phyloP scores from a whole-genome alignment of 1,284 basidiomycete genomes.

The Cutaneotrichosporon dermatis region DNA sequence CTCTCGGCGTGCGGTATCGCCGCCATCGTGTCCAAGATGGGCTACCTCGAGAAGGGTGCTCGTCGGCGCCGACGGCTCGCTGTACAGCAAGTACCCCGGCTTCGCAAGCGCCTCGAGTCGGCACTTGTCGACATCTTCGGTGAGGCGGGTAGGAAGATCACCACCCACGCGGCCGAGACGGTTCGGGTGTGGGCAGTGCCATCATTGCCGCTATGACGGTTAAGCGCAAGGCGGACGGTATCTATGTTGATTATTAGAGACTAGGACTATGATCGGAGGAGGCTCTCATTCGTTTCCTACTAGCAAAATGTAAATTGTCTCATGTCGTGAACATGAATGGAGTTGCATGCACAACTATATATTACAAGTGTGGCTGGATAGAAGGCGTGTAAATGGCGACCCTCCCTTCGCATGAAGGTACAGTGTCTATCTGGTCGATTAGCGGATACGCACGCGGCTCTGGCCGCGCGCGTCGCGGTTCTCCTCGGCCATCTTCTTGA shows the following conservation, averaged over 20 bases:
- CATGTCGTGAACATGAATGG: too few relatives aligned
- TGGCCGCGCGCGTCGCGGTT: constrained; percentile 20
- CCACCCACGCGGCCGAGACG: constrained; percentile 88
- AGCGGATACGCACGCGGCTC: constrained; percentile 18
- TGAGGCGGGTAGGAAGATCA: constrained; percentile 81
- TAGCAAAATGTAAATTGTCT: too few relatives aligned
- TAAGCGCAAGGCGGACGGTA: constrained; percentile 53
- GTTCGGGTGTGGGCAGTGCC: constrained; percentile 90
- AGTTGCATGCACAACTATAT: too few relatives aligned
- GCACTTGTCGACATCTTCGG: constrained; percentile 89
- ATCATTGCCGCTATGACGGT: constrained; percentile 84
- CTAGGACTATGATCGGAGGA: not conserved
- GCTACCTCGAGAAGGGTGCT: constrained; percentile 71
- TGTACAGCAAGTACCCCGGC: constrained; percentile 94
- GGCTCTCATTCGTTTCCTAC: too few relatives aligned
- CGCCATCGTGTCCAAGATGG: constrained; percentile 87
- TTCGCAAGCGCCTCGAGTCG: constrained; percentile 82
- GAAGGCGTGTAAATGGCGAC: too few relatives aligned
- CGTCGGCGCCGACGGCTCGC: constrained; percentile 84
- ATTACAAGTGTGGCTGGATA: too few relatives aligned
- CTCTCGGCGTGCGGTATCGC: constrained; percentile 90
- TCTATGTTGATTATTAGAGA: constrained; percentile 35
- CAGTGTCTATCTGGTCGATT: not conserved
- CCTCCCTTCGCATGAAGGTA: too few relatives aligned
- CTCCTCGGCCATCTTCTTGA: constrained; percentile 32